Conservation (phyloP, 352 stramenopile genomes). For the Blastocystis sp. region DNA sequence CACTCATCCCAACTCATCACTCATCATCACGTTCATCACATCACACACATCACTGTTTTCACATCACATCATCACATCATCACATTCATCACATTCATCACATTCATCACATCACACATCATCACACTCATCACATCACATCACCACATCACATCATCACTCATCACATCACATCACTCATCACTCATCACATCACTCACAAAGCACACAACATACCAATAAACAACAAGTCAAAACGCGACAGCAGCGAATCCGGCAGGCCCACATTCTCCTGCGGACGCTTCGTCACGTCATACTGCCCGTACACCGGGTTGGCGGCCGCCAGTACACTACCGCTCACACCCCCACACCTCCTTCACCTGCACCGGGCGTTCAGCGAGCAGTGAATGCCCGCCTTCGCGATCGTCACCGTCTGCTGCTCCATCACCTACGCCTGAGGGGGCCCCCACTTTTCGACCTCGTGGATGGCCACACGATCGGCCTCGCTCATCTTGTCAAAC, state of each 20-base stretch:
- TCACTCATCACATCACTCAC: no score
- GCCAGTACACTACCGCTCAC: conserved; percentile 85
- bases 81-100: no score
- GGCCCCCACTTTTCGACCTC: conserved; percentile 77
- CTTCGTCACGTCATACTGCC: conserved; percentile 96
- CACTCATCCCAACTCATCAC: no score
- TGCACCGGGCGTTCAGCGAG: conserved; percentile 93
- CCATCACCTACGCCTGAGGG: conserved; percentile 81
- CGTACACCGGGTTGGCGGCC: conserved; percentile 98
- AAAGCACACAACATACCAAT: conserved; percentile 78
- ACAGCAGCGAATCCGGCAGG: conserved; percentile 96
- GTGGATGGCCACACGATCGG: conserved; percentile 97
- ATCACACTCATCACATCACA: no score
- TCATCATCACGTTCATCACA: no score
- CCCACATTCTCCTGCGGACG: conserved; percentile 97
- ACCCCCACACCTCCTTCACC: neutral
- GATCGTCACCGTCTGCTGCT: conserved; percentile 99
- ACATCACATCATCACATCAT: no score
- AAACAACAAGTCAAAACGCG: conserved; percentile 99
- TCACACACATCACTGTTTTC: no score
- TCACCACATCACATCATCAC: no score
- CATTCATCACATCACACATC: no score
- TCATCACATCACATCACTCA: neutral
- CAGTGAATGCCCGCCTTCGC: conserved; percentile 98
- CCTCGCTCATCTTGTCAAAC: conserved; percentile 83